Evolutionary conservation across 179 eudicot species (phyloP).

Genomic region (Drosera spatulata): DNA sequence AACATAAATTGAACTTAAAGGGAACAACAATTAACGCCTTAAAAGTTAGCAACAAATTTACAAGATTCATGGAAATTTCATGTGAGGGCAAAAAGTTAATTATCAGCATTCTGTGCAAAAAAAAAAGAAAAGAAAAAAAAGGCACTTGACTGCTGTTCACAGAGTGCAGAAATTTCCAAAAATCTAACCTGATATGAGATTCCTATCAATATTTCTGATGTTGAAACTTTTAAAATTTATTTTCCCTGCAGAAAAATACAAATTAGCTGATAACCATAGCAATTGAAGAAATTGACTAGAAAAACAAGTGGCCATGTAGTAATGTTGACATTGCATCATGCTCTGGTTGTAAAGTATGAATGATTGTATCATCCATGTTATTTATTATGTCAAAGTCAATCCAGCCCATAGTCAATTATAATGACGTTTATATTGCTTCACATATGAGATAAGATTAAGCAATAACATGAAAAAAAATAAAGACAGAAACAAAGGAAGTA

Average conservation of each 20-base stretch:
- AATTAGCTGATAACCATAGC: background rate
- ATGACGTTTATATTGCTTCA: background rate
- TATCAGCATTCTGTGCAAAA: no score
- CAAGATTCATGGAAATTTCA: no score
- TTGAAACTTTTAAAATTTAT: background rate
- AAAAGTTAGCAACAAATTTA: no score
- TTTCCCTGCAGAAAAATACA: background rate
- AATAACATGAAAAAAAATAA: no score
- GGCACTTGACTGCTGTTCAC: no score
- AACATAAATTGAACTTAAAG: no score
- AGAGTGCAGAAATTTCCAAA: background rate
- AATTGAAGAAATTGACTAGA: background rate
- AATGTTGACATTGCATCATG: background rate
- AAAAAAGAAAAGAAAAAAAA: no score
- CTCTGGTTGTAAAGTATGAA: background rate
- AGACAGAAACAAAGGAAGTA: no score
- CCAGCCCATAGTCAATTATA: background rate
- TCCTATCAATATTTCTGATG: background rate
- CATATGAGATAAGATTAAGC: no score
- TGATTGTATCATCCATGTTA: background rate
- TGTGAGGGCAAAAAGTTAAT: no score
- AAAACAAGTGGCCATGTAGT: background rate
- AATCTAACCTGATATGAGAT: background rate
- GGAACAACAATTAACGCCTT: no score
- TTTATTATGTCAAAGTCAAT: background rate